Evolutionary conservation across 164 flowering plant genomes (phyloP).

Genomic region (Piper longum): DNA sequence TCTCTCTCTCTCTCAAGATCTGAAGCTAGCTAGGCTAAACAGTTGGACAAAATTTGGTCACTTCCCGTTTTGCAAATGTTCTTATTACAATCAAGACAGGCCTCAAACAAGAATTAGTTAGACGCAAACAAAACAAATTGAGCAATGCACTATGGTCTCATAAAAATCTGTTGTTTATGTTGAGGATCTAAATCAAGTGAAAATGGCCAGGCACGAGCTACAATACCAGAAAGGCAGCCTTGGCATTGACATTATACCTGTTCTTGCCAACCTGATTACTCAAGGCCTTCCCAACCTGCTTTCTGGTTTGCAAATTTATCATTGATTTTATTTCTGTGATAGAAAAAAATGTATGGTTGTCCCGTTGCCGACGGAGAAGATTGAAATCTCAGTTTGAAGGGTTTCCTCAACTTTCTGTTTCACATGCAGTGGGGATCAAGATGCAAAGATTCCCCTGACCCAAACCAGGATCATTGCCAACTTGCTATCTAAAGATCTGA

Average conservation of each 20-base stretch:
- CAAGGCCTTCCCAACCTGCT: constrained; percentile 24
- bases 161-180: neutral
- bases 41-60: no score
- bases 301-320: constrained; percentile 18
- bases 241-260: constrained; percentile 24
- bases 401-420: neutral
- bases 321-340: neutral
- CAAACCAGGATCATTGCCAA: constrained; percentile 34
- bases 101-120: no score
- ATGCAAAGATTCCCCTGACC: constrained; percentile 28
- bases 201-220: constrained; percentile 19
- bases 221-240: constrained; percentile 19
- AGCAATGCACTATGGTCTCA: neutral
- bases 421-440: constrained; percentile 32
- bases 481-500: constrained; percentile 14
- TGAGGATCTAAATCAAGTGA: constrained; percentile 14
- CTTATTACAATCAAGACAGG: no score
- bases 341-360: neutral
- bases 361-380: neutral
- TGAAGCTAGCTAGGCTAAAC: no score
- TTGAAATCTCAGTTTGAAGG: neutral
- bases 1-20: constrained; percentile 1
- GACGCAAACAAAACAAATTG: no score
- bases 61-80: no score
- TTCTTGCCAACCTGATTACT: constrained; percentile 15